Evolutionary conservation across 805 yeast species (phyloP).

Genomic region (Candida bentonensis): DNA sequence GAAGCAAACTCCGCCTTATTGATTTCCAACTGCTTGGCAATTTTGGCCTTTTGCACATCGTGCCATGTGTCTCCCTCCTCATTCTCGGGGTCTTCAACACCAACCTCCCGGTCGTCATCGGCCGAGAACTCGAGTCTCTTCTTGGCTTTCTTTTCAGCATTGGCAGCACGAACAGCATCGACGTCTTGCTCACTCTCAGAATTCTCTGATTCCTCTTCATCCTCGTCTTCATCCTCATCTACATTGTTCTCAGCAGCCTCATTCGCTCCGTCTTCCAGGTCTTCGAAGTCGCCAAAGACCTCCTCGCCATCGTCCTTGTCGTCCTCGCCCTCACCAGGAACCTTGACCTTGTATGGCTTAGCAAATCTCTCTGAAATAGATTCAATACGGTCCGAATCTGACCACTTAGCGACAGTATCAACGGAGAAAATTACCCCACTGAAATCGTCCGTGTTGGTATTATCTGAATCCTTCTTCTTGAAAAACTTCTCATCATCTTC

Average conservation of each 20-base stretch:
- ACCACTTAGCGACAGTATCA: slow-evolving; percentile 10
- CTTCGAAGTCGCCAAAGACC: slow-evolving; percentile 21
- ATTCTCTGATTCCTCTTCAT: slow-evolving; percentile 17
- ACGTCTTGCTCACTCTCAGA: slow-evolving; percentile 27
- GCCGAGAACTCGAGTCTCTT: slow-evolving; percentile 82
- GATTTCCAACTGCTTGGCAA: slow-evolving; percentile 90
- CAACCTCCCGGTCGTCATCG: slow-evolving; percentile 55
- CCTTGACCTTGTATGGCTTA: slow-evolving; percentile 18
- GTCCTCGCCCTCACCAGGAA: slow-evolving; percentile 12
- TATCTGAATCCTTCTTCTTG: slow-evolving; percentile 10
- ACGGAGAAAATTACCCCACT: slow-evolving; percentile 17
- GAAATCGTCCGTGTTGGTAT: slow-evolving; percentile 6
- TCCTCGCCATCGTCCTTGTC: slow-evolving; percentile 22
- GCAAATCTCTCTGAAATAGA: slow-evolving; percentile 12
- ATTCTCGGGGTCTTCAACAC: slow-evolving; percentile 64
- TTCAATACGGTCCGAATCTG: slow-evolving; percentile 15
- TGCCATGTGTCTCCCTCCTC: slow-evolving; percentile 94
- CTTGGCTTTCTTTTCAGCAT: slow-evolving; percentile 83
- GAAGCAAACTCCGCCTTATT: slow-evolving; percentile 55
- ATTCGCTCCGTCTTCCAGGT: slow-evolving; percentile 20
- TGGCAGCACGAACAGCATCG: slow-evolving; percentile 63
- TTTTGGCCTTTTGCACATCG: slow-evolving; percentile 90
- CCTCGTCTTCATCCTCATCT: slow-evolving; percentile 20
- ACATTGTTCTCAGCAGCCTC: slow-evolving; percentile 25
- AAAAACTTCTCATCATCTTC: slow-evolving; percentile 24